Base-by-base conservation (phyloP, 495 filamentous ascomycete species). In the Lasiosphaeria hispida region DNA sequence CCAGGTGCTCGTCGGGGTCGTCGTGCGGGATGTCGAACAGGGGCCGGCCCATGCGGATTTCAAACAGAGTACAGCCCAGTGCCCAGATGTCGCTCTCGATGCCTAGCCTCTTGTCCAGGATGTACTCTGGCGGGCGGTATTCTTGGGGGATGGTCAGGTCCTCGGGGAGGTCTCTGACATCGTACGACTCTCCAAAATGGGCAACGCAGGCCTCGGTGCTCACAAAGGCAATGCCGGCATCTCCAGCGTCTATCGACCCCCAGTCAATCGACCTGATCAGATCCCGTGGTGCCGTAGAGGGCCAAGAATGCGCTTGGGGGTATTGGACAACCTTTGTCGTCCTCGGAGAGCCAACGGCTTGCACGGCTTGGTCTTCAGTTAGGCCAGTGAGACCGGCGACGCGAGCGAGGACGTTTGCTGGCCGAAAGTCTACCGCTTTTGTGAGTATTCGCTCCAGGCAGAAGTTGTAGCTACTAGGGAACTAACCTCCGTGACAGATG, bases 171-270 rank as follows among this genome's bases (percentile, higher is more conserved):
- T 61, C 36, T 1, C 40, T 43, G n/a, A 60, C 55, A 3, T 61
- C 39, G 39, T 63, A 72, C 7, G 69, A 63, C 50, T 72, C 62
- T 41, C 69, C 71, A 41, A 72, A 69, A 53, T 75, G 68, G 19
- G 68, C 59, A 30, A 75, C 45, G 18, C 58, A 64, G 7, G 63
- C 54, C 39, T 61, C 51, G 15, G 33, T 48, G 6, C 42, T 52
- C 17, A 71, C 37, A 51, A 64, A 63, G 19, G 58, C 15, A 14
- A 60, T 30, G 19, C 57, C 47, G 7, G 60, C 36, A 5, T 39
- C 30, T 13, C 47, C 14, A 10, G 39, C 10, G 40, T 47, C 19
- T 18, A 23, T 14, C 11, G 35, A 48, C 13, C 53, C 45, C 64
- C 58, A 66, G 4, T 58, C 34, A 10, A 66, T 58, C 6, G 64